phyloP scores from a whole-genome alignment of 2,329 filamentous ascomycete genomes.

The Raffaelea arxii region DNA sequence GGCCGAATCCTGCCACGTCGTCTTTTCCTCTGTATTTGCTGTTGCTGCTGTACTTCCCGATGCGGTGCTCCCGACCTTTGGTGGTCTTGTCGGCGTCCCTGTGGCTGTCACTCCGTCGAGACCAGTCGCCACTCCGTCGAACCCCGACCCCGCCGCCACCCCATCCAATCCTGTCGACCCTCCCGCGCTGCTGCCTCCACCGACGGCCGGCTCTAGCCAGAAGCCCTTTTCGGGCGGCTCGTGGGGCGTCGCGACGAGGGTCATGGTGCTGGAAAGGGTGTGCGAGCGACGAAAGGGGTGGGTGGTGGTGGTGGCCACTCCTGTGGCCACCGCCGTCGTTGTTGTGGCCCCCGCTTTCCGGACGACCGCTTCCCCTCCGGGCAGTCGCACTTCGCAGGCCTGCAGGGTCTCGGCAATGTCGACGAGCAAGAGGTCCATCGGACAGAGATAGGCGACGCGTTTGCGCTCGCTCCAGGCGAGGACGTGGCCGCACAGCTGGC shows the following conservation, averaged over 20 bases:
- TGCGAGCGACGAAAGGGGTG: no score
- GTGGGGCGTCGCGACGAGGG: background rate
- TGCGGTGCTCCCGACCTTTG: no score
- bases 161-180: conserved; percentile 3
- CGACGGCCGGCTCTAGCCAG: background rate
- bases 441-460: conserved; percentile 81
- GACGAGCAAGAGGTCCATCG: conserved; percentile 81
- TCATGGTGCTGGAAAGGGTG: no score
- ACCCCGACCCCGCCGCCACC: background rate
- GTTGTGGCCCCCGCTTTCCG: conserved; percentile 8
- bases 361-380: conserved; percentile 43
- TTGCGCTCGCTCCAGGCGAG: conserved; percentile 78
- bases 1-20: conserved; percentile 3
- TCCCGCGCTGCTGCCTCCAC: background rate
- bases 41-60: no score
- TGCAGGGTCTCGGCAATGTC: conserved; percentile 76
- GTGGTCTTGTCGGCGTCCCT: background rate
- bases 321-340: background rate
- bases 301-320: background rate
- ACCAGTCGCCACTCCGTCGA: background rate
- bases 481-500: conserved; percentile 79
- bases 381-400: conserved; percentile 60
- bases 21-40: no score
- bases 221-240: background rate
- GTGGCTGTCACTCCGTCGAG: background rate